Base-by-base conservation (phyloP, 2,329 filamentous ascomycete genomes). In the Tolypocladium album region DNA sequence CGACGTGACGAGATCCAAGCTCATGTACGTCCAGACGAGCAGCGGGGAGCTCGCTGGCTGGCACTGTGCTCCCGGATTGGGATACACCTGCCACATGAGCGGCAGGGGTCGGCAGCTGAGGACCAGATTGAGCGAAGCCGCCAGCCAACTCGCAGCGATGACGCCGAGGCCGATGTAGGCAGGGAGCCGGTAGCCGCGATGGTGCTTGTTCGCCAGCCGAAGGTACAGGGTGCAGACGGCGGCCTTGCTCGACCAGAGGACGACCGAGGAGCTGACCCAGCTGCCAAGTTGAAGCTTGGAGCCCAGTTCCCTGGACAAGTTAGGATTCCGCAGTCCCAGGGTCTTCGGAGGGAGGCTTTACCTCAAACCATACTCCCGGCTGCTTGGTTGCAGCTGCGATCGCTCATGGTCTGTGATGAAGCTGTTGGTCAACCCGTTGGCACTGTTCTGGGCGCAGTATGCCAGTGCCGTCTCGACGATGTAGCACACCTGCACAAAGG, bases 281-380 rank as follows among this genome's bases (percentile, higher is more conserved):
- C 47, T 53, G 61, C 53, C 59, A 13, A 61, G 45, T 34, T 61
- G 58, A 5, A 63, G 38, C n/a, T 63, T 62, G n/a, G 59, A 62
- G 42, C 60, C 62, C 11, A 60, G 24, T 56, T 59, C 55, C 43
- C 62, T 63, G 47, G 5, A 9, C 50, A 42, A 13, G 22, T n/a
- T 13, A 52, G 59, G 43, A 60, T 43, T 13, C 57, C 17, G 7
- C 8, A 8, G n/a, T 9, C 31, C 17, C 15, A 3, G 8, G 17
- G 9, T 9, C 34, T 11, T n/a, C 17, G 8, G 3, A 6, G 5
- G 8, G 17, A 17, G 9, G n/a, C 27, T 17, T 13, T 53, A 53
- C 50, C 50, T 36, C 20, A 36, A 13, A 9, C 11, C 31, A 31
- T 53, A 53, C 50, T 36, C 50, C 4, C 4, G 5, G 50, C 31